A percentile compares a stretch with the other conserved stretches of the same genome.
phyloP scores from a whole-genome alignment of 306 rosid species.

The Comarum palustre region DNA sequence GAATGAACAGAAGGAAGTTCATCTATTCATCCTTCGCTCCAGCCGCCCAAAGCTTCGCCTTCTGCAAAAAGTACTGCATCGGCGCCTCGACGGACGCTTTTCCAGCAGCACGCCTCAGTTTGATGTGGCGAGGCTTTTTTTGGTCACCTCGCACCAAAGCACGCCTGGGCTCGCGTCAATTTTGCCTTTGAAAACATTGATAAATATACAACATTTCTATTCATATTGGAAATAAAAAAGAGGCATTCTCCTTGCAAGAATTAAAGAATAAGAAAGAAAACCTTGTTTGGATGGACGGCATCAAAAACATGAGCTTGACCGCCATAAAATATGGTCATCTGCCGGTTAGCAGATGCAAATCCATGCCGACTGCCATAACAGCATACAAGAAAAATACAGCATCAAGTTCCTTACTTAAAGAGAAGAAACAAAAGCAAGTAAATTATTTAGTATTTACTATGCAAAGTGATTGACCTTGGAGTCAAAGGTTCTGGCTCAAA shows the following conservation, averaged over 20 bases:
- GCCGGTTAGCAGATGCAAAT: constrained; percentile 56
- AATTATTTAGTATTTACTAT: constrained; percentile 2
- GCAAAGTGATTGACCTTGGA: constrained; percentile 44
- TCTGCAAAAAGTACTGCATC: too few relatives aligned
- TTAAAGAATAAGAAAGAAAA: constrained; percentile 33
- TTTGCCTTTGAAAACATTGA: too few relatives aligned
- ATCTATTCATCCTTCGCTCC: too few relatives aligned
- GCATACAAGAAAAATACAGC: constrained; percentile 22
- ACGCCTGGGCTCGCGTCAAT: too few relatives aligned
- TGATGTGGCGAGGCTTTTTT: too few relatives aligned
- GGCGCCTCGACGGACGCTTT: too few relatives aligned
- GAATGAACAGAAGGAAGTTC: too few relatives aligned
- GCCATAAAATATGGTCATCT: constrained; percentile 97
- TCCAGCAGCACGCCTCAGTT: too few relatives aligned
- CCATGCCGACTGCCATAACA: constrained; percentile 63
- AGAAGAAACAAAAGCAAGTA: neutral
- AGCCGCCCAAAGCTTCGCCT: too few relatives aligned
- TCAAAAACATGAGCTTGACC: constrained; percentile 99
- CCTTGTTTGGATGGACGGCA: constrained; percentile 96
- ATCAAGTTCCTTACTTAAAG: constrained; percentile 26
- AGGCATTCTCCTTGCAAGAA: constrained; percentile 2
- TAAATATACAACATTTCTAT: neutral
- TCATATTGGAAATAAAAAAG: neutral
- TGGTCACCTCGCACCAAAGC: too few relatives aligned
- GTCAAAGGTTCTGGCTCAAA: constrained; percentile 58